phyloP scores from a whole-genome alignment of 441 rosid genomes.

The Omphalea diandra region DNA sequence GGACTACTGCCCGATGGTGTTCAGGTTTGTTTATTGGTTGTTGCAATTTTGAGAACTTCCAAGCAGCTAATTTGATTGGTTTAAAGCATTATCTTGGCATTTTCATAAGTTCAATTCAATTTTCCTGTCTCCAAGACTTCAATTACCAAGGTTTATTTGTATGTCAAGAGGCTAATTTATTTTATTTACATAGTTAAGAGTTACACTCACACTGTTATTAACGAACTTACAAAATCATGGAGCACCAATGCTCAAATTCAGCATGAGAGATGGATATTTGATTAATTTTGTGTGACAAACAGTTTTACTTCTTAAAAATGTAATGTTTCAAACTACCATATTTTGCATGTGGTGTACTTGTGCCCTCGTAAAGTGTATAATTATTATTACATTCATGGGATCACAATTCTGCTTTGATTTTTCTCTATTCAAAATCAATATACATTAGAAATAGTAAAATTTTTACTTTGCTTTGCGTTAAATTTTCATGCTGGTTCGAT shows the following conservation, averaged over 20 bases:
- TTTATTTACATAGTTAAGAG: not conserved
- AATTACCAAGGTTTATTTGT: not conserved
- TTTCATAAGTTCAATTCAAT: not conserved
- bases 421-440: not conserved
- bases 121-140: conserved; percentile 2
- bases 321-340: not conserved
- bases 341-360: not conserved
- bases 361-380: not conserved
- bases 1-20: conserved; percentile 98
- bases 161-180: not conserved
- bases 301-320: not conserved
- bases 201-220: not conserved
- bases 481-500: not conserved
- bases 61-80: not conserved
- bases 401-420: not conserved
- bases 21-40: conserved; percentile 59
- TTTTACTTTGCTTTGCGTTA: not conserved
- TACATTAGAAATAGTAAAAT: not conserved
- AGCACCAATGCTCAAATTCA: not conserved
- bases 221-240: not conserved
- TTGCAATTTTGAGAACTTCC: not conserved
- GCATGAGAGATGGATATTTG: not conserved
- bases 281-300: not conserved
- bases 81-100: not conserved
- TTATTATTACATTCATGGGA: not conserved